A percentile compares a stretch with the other conserved stretches of the same genome.
phyloP scores from a whole-genome alignment of 2,329 filamentous ascomycete genomes.

The Nemania abortiva region DNA sequence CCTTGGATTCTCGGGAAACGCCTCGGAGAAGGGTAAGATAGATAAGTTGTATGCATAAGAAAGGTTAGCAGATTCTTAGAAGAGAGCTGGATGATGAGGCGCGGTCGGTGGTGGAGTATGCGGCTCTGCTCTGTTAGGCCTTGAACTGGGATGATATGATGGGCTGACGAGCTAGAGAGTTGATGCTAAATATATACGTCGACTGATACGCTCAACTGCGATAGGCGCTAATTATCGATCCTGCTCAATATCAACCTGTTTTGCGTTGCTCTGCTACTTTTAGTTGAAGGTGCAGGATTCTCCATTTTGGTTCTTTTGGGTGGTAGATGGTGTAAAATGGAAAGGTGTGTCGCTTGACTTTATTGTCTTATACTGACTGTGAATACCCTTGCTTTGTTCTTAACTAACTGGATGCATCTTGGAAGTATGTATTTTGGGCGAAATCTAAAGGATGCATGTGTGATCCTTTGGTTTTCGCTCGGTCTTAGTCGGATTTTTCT shows the following conservation, averaged over 20 bases:
- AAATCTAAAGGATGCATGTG: not conserved
- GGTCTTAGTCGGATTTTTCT: too few species aligned
- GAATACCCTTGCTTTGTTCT: not conserved
- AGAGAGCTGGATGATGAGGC: not conserved
- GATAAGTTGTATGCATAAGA: not conserved
- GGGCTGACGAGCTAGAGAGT: not conserved
- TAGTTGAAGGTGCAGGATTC: not conserved
- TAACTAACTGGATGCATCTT: not conserved
- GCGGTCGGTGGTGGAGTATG: not conserved
- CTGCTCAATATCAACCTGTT: not conserved
- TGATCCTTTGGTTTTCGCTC: not conserved
- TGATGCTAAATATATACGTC: slow-evolving; percentile 3
- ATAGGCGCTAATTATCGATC: not conserved
- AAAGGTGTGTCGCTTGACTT: not conserved
- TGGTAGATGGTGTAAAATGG: not conserved
- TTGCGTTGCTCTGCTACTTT: not conserved
- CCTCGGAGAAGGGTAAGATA: not conserved
- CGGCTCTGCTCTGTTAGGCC: not conserved
- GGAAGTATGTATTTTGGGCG: too few species aligned
- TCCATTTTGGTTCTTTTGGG: not conserved
- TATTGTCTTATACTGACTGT: not conserved
- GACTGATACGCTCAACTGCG: not conserved
- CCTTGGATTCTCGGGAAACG: not conserved
- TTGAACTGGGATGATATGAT: slow-evolving; percentile 4
- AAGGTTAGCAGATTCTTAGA: not conserved